phyloP scores from a whole-genome alignment of 768 basidiomycete species.

The Mrakia hoshinonis region DNA sequence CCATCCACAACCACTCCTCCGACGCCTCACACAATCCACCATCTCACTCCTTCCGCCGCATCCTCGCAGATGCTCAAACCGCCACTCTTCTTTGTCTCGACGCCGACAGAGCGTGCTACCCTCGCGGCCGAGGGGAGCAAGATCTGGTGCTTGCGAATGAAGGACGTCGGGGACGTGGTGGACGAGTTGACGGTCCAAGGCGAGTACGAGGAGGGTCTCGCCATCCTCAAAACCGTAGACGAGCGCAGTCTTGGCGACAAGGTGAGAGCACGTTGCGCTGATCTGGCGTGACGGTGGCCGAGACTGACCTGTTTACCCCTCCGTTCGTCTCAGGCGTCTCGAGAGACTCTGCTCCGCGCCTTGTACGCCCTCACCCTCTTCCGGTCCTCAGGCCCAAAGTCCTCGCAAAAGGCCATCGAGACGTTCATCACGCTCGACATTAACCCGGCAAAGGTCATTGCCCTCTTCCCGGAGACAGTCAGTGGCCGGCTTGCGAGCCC shows the following conservation, averaged over 20 bases:
- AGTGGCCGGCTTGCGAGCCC: slow-evolving; percentile 68
- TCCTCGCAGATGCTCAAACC: slow-evolving; percentile 43
- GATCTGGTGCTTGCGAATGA: slow-evolving; percentile 66
- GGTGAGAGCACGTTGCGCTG: slow-evolving; percentile 40
- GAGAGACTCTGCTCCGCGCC: slow-evolving; percentile 55
- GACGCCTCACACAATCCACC: slow-evolving; percentile 44
- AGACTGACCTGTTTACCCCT: not conserved
- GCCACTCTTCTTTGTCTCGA: slow-evolving; percentile 53
- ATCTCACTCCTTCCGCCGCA: slow-evolving; percentile 54
- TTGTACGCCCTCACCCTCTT: slow-evolving; percentile 75
- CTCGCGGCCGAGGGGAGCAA: slow-evolving; percentile 58
- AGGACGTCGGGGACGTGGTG: slow-evolving; percentile 67
- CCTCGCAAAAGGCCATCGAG: slow-evolving; percentile 67
- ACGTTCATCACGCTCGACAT: slow-evolving; percentile 78
- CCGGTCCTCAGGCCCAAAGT: slow-evolving; percentile 42
- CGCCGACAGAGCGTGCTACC: slow-evolving; percentile 62
- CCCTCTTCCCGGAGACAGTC: slow-evolving; percentile 65
- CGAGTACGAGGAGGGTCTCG: slow-evolving; percentile 68
- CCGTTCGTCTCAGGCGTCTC: slow-evolving; percentile 46
- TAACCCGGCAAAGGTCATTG: slow-evolving; percentile 87
- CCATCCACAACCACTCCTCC: slow-evolving; percentile 46
- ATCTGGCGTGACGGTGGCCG: not conserved
- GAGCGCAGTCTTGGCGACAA: slow-evolving; percentile 55
- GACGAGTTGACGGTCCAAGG: slow-evolving; percentile 68
- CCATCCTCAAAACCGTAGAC: slow-evolving; percentile 64